Conservation (phyloP, 2,329 filamentous ascomycete genomes). For the Parascedosporium putredinis region DNA sequence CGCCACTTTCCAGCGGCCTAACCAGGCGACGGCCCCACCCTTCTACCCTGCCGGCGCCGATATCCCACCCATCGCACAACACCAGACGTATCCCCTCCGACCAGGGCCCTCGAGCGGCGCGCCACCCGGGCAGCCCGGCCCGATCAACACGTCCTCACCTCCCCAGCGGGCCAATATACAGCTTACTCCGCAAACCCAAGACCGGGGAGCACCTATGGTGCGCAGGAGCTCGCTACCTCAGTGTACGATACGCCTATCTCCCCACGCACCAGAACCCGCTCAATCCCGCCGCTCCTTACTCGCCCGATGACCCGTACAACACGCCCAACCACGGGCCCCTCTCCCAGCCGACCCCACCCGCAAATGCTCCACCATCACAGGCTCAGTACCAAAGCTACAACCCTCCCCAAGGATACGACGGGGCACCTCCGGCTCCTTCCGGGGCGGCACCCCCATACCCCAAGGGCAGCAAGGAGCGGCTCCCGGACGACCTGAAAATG, state of each 20-base stretch:
- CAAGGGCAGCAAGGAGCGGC: slow-evolving; percentile 20
- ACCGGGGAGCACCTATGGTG: slow-evolving; percentile 58
- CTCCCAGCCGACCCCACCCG: slow-evolving; percentile 15
- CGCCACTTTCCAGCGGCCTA: slow-evolving; percentile 45
- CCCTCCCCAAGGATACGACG: slow-evolving; percentile 20
- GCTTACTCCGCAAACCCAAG: slow-evolving; percentile 40
- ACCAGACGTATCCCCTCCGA: slow-evolving; percentile 40
- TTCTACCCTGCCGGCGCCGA: slow-evolving; percentile 57
- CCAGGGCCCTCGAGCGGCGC: slow-evolving; percentile 23
- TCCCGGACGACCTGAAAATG: slow-evolving; percentile 18
- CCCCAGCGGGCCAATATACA: slow-evolving; percentile 36
- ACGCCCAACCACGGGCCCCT: slow-evolving; percentile 19
- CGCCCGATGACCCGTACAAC: slow-evolving; percentile 30
- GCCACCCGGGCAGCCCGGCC: slow-evolving; percentile 34
- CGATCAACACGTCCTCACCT: slow-evolving; percentile 40
- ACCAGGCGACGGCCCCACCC: slow-evolving; percentile 37
- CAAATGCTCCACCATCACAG: slow-evolving; percentile 18
- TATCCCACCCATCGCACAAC: slow-evolving; percentile 29
- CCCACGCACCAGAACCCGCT: slow-evolving; percentile 33
- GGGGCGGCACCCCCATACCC: slow-evolving; percentile 32
- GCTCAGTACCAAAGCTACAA: slow-evolving; percentile 33
- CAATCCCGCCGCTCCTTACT: slow-evolving; percentile 37
- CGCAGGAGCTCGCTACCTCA: slow-evolving; percentile 69
- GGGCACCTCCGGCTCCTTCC: slow-evolving; percentile 23
- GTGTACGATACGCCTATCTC: slow-evolving; percentile 65